Percentiles rank a stretch among this genome's conserved stretches.
These are phyloP conservation scores for Nicotiana undulata DNA, from an alignment of 257 asterid species.

Conservation along the genomic window DNA sequence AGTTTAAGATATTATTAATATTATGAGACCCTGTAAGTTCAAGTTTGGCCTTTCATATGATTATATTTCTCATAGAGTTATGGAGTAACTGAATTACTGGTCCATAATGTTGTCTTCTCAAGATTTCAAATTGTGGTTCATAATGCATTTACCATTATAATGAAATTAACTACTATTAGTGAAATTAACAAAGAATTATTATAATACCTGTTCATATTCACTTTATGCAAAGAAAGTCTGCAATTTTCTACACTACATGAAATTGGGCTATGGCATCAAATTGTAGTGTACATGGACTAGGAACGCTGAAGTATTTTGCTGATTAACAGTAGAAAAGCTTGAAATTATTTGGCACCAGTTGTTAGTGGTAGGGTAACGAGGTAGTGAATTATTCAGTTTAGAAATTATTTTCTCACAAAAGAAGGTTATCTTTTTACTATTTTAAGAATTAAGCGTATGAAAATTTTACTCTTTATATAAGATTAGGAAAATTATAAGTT, in stretches of 20 bases:
- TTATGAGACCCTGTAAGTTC: slow-evolving; percentile 42
- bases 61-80: not conserved
- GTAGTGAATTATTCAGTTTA: not conserved
- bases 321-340: not conserved
- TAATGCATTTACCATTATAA: not conserved
- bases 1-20: too few relatives aligned
- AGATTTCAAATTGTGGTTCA: not conserved
- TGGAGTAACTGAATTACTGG: not conserved
- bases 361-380: not conserved
- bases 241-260: not conserved
- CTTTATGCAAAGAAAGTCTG: not conserved
- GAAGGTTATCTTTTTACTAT: too few relatives aligned
- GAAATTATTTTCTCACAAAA: not conserved
- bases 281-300: not conserved
- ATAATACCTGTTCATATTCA: not conserved
- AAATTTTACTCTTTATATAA: too few relatives aligned
- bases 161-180: not conserved
- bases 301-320: not conserved
- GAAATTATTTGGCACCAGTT: not conserved
- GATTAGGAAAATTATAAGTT: too few relatives aligned
- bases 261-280: not conserved
- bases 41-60: not conserved
- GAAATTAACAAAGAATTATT: not conserved
- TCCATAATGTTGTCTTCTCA: not conserved
- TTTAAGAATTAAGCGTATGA: too few relatives aligned